Conservation (phyloP, 345 rosid genomes). For the Gossypium arboreum region DNA sequence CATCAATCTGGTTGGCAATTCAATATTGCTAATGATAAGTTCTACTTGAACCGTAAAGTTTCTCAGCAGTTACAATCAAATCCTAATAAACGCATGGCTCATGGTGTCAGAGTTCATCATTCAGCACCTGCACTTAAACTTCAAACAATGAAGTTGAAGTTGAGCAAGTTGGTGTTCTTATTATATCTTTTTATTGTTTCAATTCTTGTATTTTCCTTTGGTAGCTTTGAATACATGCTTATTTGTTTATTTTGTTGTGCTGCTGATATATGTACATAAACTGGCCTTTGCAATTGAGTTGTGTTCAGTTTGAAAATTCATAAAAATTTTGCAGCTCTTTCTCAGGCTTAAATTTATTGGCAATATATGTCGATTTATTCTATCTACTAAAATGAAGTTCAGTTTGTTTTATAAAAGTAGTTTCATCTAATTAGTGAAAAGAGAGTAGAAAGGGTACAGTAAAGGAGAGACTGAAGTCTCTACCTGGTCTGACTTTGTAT, state of each 20-base stretch:
- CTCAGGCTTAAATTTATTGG: not conserved
- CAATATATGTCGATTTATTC: not conserved
- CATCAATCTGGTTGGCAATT: constrained; percentile 70
- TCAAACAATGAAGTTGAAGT: constrained; percentile 82
- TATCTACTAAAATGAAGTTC: not conserved
- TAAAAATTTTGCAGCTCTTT: not conserved
- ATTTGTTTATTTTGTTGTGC: not conserved
- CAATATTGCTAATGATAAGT: constrained; percentile 91
- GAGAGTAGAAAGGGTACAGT: not conserved
- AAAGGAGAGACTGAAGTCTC: not conserved
- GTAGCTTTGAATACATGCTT: constrained; percentile 5
- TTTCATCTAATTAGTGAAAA: not conserved
- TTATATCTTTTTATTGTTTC: constrained; percentile 3
- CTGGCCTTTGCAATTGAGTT: not conserved
- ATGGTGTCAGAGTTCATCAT: constrained; percentile 80
- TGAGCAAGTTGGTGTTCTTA: constrained; percentile 81
- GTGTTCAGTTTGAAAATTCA: not conserved
- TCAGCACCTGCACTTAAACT: constrained; percentile 93
- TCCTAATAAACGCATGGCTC: constrained; percentile 65
- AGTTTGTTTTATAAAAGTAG: not conserved
- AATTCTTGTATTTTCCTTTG: not conserved
- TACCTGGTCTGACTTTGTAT: not conserved
- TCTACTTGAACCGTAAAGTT: constrained; percentile 79
- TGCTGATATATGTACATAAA: not conserved
- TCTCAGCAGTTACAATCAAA: constrained; percentile 80